Conservation (phyloP, 108 stramenopile genomes). For the Hondaea fermentalgiana region DNA sequence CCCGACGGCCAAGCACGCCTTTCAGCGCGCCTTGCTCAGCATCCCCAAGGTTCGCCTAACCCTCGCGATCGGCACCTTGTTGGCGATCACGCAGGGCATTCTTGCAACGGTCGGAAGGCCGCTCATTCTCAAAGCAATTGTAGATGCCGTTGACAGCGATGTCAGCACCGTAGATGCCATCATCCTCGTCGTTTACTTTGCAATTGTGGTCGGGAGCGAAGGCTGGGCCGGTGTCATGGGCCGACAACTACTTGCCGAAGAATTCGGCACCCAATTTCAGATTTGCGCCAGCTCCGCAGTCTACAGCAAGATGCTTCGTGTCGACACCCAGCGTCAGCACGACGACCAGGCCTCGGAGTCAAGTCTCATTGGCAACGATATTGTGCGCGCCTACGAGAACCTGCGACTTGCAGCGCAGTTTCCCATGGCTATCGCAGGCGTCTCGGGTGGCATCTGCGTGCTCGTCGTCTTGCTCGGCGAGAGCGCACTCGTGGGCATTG, state of each 20-base stretch:
- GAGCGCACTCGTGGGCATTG: background rate
- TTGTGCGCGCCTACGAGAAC: conserved; percentile 5
- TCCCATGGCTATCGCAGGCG: background rate
- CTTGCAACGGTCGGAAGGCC: background rate
- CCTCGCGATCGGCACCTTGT: background rate
- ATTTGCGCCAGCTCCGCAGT: conserved; percentile 14
- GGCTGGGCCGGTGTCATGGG: conserved; percentile 12
- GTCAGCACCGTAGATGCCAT: background rate
- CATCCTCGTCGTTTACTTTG: background rate
- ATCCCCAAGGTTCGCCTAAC: background rate
- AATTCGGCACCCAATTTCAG: conserved; percentile 1
- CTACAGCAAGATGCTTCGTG: background rate
- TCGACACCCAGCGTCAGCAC: background rate
- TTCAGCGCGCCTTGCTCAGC: background rate
- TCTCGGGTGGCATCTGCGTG: background rate
- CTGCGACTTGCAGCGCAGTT: background rate
- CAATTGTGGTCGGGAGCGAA: background rate
- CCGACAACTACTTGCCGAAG: background rate
- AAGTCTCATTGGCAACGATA: background rate
- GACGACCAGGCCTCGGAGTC: background rate
- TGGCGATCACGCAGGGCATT: background rate
- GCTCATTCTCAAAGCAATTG: background rate
- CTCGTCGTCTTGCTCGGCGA: background rate
- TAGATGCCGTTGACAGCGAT: background rate
- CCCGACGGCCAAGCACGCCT: background rate